Base-by-base conservation (phyloP, 2,329 filamentous ascomycete species). In the Tolypocladium album region DNA sequence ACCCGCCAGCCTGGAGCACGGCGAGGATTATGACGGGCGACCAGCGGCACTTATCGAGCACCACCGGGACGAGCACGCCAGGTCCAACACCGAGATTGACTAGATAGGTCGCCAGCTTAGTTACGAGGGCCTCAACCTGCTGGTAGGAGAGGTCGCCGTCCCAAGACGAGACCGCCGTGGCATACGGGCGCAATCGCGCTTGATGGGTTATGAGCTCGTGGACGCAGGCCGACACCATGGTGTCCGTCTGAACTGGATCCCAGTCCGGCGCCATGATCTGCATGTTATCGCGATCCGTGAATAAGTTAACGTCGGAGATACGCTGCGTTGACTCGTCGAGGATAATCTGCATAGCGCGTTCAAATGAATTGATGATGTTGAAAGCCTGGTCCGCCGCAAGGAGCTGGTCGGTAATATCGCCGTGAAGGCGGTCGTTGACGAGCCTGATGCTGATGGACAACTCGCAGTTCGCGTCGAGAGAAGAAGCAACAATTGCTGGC, bases 11-110 rank as follows among this genome's bases (percentile, higher is more conserved):
- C 65, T 89, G 88, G 52, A 90, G 74, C 1, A 87, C 79, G 0
- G 88, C 87, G 24, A 92, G 76, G 62, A 92, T 86, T 8, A 86
- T 81, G 45, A 90, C 75, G 56, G 90, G 87, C 0, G 89, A 79
- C 69, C 88, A 82, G 17, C 85, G 74, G 24, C 82, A 88, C 72
- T 90, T 92, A 52, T 89, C 84, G 67, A 91, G 78, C 22, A 87
- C 81, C 7, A 92, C 78, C 6, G 85, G 85, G 1, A 92, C 79
- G 4, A 88, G 75, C 9, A 82, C 76, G 12, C 82, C 80, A 0
- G 78, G 75, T 0, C 74, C 71, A 0, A 84, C 76, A 0, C 83
- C 83, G 15, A 78, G 71, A 27, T 78, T 74, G 2, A 78, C 68
- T 0, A 90, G 75, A 57, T 79, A 73, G 2, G 71, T 72, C 1